phyloP scores from a whole-genome alignment of 2,329 filamentous ascomycete species.

The Elsinoe arachidis region DNA sequence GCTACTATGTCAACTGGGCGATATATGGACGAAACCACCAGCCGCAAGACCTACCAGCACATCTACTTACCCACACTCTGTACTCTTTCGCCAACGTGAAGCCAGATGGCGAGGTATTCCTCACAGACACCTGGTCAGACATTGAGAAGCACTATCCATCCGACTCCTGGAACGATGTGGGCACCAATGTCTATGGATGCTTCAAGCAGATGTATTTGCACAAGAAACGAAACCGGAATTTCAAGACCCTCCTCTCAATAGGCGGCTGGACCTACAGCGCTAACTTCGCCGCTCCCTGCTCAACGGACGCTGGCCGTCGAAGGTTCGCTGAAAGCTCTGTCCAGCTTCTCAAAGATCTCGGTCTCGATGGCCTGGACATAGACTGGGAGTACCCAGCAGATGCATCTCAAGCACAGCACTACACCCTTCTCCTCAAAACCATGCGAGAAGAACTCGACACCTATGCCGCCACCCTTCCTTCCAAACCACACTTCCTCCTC shows the following conservation, averaged over 20 bases:
- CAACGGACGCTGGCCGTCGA: conserved; percentile 51
- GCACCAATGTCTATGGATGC: conserved; percentile 67
- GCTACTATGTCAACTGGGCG: conserved; percentile 71
- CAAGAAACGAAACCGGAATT: conserved; percentile 65
- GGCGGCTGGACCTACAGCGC: conserved; percentile 72
- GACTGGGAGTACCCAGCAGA: conserved; percentile 42
- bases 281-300: conserved; percentile 66
- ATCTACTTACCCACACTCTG: conserved; percentile 79
- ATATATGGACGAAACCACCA: conserved; percentile 79
- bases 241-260: conserved; percentile 75
- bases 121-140: conserved; percentile 63
- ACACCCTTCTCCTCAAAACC: conserved; percentile 33
- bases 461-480: conserved; percentile 30
- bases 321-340: conserved; percentile 65
- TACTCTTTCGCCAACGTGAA: conserved; percentile 87
- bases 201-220: conserved; percentile 67
- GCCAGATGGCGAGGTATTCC: conserved; percentile 69
- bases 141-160: conserved; percentile 57
- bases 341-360: conserved; percentile 66
- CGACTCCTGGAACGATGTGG: conserved; percentile 57
- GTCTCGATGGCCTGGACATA: conserved; percentile 51
- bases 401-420: conserved; percentile 32
- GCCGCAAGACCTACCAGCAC: conserved; percentile 72
- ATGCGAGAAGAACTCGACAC: conserved; percentile 32
- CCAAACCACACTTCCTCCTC: conserved; percentile 34